phyloP scores from a whole-genome alignment of 495 filamentous ascomycete species.

The Penicillium egyptiacum region DNA sequence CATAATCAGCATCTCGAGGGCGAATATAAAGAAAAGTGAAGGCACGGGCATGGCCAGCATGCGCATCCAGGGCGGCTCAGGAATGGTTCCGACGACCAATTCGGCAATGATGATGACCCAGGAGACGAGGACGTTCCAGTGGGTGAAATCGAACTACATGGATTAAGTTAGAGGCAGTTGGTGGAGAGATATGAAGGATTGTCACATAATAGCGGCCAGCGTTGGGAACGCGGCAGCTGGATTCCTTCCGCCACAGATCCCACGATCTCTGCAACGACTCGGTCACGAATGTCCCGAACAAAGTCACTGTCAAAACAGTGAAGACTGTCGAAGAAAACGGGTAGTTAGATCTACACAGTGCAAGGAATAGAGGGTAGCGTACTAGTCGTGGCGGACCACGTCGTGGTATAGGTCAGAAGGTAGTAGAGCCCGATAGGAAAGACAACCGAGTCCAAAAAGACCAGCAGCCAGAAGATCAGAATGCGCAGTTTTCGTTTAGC shows the following conservation, averaged over 20 bases:
- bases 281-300: background rate
- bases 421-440: background rate
- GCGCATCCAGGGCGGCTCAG: background rate
- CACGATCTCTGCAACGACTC: background rate
- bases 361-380: background rate
- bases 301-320: background rate
- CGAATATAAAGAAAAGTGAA: background rate
- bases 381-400: background rate
- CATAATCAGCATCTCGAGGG: background rate
- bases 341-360: background rate
- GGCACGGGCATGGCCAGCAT: background rate
- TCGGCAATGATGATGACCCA: constrained; percentile 1
- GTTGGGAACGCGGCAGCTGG: background rate
- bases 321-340: background rate
- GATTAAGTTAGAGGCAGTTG: no score
- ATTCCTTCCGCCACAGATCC: background rate
- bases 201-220: background rate
- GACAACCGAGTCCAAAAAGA: background rate
- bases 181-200: no score
- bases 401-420: background rate
- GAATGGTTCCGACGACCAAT: background rate
- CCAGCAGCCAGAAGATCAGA: background rate
- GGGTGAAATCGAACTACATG: background rate
- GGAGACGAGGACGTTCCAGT: background rate
- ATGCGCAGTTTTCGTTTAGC: background rate